Base-by-base conservation (phyloP, 192 early-diverging fungal genomes). In the Linnemannia elongata region DNA sequence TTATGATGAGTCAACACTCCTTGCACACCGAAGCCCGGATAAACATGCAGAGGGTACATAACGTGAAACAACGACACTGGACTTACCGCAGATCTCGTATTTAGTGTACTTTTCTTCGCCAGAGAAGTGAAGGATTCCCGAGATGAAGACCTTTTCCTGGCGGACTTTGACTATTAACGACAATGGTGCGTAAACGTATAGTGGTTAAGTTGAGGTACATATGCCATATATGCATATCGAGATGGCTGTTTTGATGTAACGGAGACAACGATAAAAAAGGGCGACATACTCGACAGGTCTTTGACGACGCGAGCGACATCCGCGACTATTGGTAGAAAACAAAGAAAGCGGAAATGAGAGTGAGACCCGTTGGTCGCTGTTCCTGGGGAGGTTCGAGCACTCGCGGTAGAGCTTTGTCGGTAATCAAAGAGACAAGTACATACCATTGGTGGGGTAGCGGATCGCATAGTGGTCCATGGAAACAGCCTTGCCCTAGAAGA, bases 391-490 rank as follows among this genome's bases (percentile, higher is more conserved):
- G 49, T 18, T 52, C 49, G 6, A 52, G 22, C 15, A 6, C 70
- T 38, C 18, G 20, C 38, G 20, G 24, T 36, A 20, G 60, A 17
- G 8, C 9, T 39, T 33, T 68, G 49, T 47, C 76, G 20, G 70
- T 17, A 13, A 66, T 27, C 44, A 52, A 30, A 27, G 38, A 39
- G 38, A 39, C 38, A 39, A 27, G 6, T 8, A 30, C 38, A 74
- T 92, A 91, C 92, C 92, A 78, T 97, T 95, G n/a, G 96, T 96
- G 5, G 97, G 97, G 87, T 93, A 98, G 57, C 97, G 91, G 22
- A 84, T 80, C 36, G 93, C 92, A 69, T 89, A 89, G 63, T 96
- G 89, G 80, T 98, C 96, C 89, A 97, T 95, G 20, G 90, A 76
- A 3, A 84, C 88, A 44, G 55, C 44, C 77, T 94, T 94, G 66